These are phyloP conservation scores for Dendryphion nanum DNA, from an alignment of 2,329 filamentous ascomycete species.

Conservation along the genomic window DNA sequence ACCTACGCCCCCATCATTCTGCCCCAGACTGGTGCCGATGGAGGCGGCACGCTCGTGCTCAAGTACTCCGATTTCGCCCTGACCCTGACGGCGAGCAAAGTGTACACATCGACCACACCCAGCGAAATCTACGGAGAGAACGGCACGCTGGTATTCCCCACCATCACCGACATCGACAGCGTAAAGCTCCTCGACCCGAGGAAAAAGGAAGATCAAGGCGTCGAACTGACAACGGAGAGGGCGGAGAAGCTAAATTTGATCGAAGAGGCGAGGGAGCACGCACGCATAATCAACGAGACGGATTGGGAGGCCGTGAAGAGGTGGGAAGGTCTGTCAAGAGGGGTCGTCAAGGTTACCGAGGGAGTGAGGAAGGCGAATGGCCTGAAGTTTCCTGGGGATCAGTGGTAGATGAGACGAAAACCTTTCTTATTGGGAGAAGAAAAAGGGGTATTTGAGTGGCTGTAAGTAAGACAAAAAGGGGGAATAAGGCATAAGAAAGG, in stretches of 20 bases:
- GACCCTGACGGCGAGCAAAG: constrained; percentile 44
- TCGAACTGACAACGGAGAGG: constrained; percentile 37
- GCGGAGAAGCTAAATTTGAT: constrained; percentile 43
- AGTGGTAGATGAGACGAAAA: too few species aligned
- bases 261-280: constrained; percentile 49
- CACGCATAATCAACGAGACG: constrained; percentile 41
- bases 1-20: constrained; percentile 46
- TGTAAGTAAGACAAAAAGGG: too few species aligned
- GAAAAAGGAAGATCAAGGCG: constrained; percentile 44
- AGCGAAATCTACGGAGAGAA: constrained; percentile 49
- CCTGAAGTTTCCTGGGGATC: constrained; percentile 39
- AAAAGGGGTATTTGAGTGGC: too few species aligned
- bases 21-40: constrained; percentile 41
- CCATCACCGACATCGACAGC: constrained; percentile 45
- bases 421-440: too few species aligned
- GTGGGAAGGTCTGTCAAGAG: constrained; percentile 43
- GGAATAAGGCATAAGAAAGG: too few species aligned
- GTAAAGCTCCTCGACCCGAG: constrained; percentile 43
- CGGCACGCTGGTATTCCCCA: constrained; percentile 45
- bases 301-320: constrained; percentile 38
- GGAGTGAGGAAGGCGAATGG: constrained; percentile 46
- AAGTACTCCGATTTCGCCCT: constrained; percentile 47
- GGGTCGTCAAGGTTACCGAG: constrained; percentile 43
- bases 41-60: constrained; percentile 45
- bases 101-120: constrained; percentile 44